Evolutionary conservation across 345 rosid genomes (phyloP).

Genomic region (Dipteronia sinensis): DNA sequence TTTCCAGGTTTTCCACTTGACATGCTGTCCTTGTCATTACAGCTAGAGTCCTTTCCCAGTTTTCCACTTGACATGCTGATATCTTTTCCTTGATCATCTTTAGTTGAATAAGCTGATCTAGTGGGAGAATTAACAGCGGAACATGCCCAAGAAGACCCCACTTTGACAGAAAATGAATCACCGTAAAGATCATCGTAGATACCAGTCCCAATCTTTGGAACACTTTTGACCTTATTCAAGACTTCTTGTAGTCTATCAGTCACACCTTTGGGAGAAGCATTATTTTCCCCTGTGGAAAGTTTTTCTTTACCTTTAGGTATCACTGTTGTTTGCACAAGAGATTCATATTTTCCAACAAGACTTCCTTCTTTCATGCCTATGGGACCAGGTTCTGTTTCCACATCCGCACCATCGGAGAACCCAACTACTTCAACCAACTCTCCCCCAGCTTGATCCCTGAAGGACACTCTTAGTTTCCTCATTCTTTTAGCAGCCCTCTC

Average conservation of each 20-base stretch:
- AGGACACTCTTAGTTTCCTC: constrained; percentile 63
- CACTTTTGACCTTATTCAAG: constrained; percentile 60
- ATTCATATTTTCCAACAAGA: constrained; percentile 89
- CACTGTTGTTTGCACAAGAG: constrained; percentile 69
- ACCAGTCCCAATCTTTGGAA: constrained; percentile 61
- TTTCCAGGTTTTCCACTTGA: constrained; percentile 30
- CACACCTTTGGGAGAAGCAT: constrained; percentile 50
- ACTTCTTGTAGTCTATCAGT: constrained; percentile 76
- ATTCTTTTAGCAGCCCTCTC: constrained; percentile 60
- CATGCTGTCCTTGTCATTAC: constrained; percentile 36
- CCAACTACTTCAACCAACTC: constrained; percentile 91
- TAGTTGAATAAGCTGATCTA: constrained; percentile 28
- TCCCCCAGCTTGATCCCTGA: constrained; percentile 88
- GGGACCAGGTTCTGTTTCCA: constrained; percentile 96
- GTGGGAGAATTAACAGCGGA: constrained; percentile 28
- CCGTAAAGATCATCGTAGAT: constrained; percentile 78
- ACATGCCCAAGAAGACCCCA: constrained; percentile 93
- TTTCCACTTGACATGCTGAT: constrained; percentile 26
- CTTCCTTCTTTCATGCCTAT: constrained; percentile 91
- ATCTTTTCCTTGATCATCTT: constrained; percentile 36
- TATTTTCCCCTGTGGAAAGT: constrained; percentile 41
- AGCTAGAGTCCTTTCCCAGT: constrained; percentile 22
- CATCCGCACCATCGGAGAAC: constrained; percentile 89
- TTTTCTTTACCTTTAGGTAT: constrained; percentile 79
- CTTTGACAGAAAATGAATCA: constrained; percentile 62